These are phyloP conservation scores for Physcia stellaris DNA, from an alignment of 495 filamentous ascomycete genomes.

Conservation along the genomic window DNA sequence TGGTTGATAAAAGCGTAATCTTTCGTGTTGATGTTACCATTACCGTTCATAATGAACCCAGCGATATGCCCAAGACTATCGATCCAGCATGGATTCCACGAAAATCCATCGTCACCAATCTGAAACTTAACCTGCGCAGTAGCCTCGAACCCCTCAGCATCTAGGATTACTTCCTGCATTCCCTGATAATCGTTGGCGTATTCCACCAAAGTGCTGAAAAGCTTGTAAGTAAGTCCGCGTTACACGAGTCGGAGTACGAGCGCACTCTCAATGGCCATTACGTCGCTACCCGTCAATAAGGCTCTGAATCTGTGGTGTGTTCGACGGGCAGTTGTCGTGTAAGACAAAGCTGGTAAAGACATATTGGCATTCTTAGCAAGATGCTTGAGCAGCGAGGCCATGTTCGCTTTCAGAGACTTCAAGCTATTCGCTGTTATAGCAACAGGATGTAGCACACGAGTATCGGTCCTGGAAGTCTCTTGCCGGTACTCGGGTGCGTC, in stretches of 20 bases:
- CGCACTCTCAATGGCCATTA: slow-evolving; percentile 6
- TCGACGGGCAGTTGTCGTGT: slow-evolving; percentile 67
- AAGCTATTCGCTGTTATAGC: slow-evolving; percentile 40
- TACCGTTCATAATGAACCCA: slow-evolving; percentile 55
- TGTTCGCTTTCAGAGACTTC: slow-evolving; percentile 40
- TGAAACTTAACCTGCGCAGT: slow-evolving; percentile 16
- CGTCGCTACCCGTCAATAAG: slow-evolving; percentile 34
- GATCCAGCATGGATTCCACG: slow-evolving; percentile 29
- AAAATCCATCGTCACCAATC: slow-evolving; percentile 41
- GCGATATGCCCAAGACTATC: slow-evolving; percentile 48
- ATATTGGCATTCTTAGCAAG: slow-evolving; percentile 34
- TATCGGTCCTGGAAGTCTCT: slow-evolving; percentile 19
- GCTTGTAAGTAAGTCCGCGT: slow-evolving; percentile 52
- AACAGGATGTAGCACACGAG: slow-evolving; percentile 34
- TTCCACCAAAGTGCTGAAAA: slow-evolving; percentile 50
- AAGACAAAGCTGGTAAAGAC: slow-evolving; percentile 44
- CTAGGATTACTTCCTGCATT: slow-evolving; percentile 28
- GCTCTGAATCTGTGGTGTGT: slow-evolving; percentile 64
- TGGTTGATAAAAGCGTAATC: slow-evolving; percentile 48
- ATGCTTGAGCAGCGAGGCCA: slow-evolving; percentile 34
- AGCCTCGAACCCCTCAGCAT: slow-evolving; percentile 17
- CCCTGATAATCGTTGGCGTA: slow-evolving; percentile 46
- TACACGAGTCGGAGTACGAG: no score
- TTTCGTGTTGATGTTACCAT: slow-evolving; percentile 42
- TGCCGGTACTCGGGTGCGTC: slow-evolving; percentile 30